Base-by-base conservation (phyloP, 2,329 filamentous ascomycete genomes). In the Fusarium marasasianum region DNA sequence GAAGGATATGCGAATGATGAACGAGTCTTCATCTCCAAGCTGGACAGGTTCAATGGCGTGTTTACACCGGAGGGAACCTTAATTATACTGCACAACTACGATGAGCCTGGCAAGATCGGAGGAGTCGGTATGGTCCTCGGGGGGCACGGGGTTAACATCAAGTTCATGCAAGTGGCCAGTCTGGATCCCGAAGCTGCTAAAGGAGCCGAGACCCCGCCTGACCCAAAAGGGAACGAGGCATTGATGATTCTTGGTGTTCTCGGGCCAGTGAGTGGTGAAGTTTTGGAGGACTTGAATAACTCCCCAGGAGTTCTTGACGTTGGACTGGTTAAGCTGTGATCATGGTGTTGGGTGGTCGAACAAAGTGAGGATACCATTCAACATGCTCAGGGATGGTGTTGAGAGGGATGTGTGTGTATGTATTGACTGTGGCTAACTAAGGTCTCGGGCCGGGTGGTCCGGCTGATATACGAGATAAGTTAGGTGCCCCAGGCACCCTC, bases 191-290 rank as follows among this genome's bases (percentile, higher is more conserved):
- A 58, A 70, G 66, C 58, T 40, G 78, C 68, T 73, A 76, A 59
- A 76, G 79, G 66, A 47, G 61, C 61, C 20, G 74, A 69, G 37
- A 77, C 65, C 17, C 74, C 73, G 29, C 64, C 74, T n/a, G 76
- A 76, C 18, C 63, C 35, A 14, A 83, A 81, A 35, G 84, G 81
- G 55, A 90, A 91, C 48, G 94, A 96, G 82, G 93, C 94, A 15
- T 82, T 96, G 74, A 96, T 96, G 93, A 95, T 96, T 76, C 76
- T 96, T 57, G 92, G 93, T 2, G 90, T 96, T 15, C 91, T 93
- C 77, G 88, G 89, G 6, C 85, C 87, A 8, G 90, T 95, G 24
- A 87, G 87, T 1, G 87, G 87, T 61, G 87, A 90, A 40, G 85
- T 90, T 10, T 74, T 89, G 50, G 82, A 83, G 10, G 87, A 86